Conservation (phyloP, 169 alveolate species). For the Neospora caninum region DNA sequence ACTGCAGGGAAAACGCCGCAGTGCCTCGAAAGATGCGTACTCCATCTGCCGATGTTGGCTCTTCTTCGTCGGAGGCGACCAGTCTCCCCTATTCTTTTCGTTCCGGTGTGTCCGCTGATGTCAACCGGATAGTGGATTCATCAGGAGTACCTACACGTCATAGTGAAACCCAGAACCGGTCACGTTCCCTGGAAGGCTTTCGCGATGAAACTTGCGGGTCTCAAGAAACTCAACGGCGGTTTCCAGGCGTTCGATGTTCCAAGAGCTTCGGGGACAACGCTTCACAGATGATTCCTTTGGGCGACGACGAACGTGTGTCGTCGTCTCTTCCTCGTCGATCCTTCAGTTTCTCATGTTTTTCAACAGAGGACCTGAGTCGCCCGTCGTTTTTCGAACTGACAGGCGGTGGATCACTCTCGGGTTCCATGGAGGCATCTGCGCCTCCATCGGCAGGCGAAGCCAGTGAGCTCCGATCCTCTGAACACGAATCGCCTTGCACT, state of each 20-base stretch:
- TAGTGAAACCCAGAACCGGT: too few species aligned
- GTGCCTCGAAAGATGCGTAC: too few species aligned
- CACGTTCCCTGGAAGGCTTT: not conserved
- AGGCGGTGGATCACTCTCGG: not conserved
- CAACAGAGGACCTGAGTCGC: not conserved
- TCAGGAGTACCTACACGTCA: too few species aligned
- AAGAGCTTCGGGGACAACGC: not conserved
- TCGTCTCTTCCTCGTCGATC: not conserved
- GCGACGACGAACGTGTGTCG: not conserved
- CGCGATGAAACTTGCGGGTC: not conserved
- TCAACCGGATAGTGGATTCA: too few species aligned
- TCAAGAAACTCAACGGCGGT: too few species aligned
- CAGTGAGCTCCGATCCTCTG: not conserved
- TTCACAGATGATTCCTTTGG: not conserved
- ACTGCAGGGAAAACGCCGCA: too few species aligned
- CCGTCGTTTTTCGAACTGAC: not conserved
- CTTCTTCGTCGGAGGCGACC: too few species aligned
- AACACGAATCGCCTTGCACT: not conserved
- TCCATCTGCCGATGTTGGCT: too few species aligned
- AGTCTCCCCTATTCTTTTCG: too few species aligned
- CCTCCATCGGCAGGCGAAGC: not conserved
- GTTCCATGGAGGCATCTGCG: not conserved
- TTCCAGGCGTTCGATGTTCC: not conserved
- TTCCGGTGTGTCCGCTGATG: too few species aligned
- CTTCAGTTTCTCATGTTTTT: not conserved